These are phyloP conservation scores for Serendipita vermifera DNA, from an alignment of 768 basidiomycete species.

Conservation along the genomic window DNA sequence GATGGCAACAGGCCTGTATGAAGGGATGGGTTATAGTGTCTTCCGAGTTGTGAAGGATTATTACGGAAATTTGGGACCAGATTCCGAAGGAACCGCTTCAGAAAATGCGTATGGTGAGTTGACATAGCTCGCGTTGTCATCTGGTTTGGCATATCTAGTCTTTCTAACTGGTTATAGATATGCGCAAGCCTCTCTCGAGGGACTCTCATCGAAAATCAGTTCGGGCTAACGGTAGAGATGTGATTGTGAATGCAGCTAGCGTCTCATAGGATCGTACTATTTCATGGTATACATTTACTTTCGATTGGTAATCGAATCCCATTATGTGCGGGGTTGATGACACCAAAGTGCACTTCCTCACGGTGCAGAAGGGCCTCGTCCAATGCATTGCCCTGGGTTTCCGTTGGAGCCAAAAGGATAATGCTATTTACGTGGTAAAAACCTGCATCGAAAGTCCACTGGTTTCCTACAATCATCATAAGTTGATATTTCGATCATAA, in stretches of 20 bases:
- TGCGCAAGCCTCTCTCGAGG: constrained; percentile 32
- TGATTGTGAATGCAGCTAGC: constrained; percentile 26
- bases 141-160: not conserved
- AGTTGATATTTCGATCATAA: too few species aligned
- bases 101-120: constrained; percentile 83
- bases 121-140: not conserved
- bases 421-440: too few species aligned
- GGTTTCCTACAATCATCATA: too few species aligned
- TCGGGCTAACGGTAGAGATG: constrained; percentile 26
- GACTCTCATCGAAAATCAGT: constrained; percentile 26
- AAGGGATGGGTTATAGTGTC: constrained; percentile 84
- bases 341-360: too few species aligned
- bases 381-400: too few species aligned
- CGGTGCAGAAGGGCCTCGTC: too few species aligned
- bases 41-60: constrained; percentile 85
- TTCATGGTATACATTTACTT: too few species aligned
- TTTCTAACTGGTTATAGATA: constrained; percentile 22
- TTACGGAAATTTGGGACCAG: constrained; percentile 57
- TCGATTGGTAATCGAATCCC: too few species aligned
- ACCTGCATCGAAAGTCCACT: too few species aligned
- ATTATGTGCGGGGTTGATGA: too few species aligned
- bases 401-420: too few species aligned
- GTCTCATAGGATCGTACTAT: constrained; percentile 28
- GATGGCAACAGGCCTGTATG: constrained; percentile 84
- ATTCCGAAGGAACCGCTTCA: constrained; percentile 66